Base-by-base conservation (phyloP, 2,329 filamentous ascomycete genomes). In the Fusarium veterinarium region DNA sequence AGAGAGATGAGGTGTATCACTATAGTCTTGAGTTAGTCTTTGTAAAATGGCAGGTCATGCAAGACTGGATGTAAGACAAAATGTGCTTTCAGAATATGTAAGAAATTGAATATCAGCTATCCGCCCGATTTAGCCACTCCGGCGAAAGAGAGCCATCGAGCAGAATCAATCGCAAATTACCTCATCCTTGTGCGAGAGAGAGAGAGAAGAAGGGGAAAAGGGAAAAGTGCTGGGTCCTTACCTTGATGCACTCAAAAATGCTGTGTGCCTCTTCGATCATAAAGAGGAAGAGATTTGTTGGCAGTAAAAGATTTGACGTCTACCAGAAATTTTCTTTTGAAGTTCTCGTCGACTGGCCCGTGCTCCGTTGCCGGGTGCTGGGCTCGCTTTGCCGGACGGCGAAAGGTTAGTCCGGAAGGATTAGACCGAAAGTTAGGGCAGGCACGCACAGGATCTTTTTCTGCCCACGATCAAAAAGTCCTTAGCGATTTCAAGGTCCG, bases 91-190 rank as follows among this genome's bases (percentile, higher is more conserved):
- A 97, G 95, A 94, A 97, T 97, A 97, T 97, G 95, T 97, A 97
- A 97, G 95, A 95, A 91, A 90, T 81, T 91, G 85, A 95, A 93
- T 97, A 93, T 97, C 95, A 97, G 86, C 83, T 89, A 81, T 85
- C 88, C 86, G 85, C 81, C 85, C 87, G 92, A 91, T 95, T 91
- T 92, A 88, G 91, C 92, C 87, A 88, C 93, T 91, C 95, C 90
- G 95, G 95, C 95, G 92, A 84, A 82, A 92, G 94, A 91, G 93
- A 86, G 88, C 94, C 94, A 95, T 90, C 91, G 86, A 83, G 83
- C 83, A 85, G 87, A 89, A 92, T 98, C 95, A 97, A 95, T 95
- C 95, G 95, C 95, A 98, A 98, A 98, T 97, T 97, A 82, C 93
- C 87, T 92, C 95, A 97, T 97, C 95, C 93, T 92, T 77, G 67